phyloP scores from a whole-genome alignment of 768 basidiomycete species.

The Lactarius akahatsu region DNA sequence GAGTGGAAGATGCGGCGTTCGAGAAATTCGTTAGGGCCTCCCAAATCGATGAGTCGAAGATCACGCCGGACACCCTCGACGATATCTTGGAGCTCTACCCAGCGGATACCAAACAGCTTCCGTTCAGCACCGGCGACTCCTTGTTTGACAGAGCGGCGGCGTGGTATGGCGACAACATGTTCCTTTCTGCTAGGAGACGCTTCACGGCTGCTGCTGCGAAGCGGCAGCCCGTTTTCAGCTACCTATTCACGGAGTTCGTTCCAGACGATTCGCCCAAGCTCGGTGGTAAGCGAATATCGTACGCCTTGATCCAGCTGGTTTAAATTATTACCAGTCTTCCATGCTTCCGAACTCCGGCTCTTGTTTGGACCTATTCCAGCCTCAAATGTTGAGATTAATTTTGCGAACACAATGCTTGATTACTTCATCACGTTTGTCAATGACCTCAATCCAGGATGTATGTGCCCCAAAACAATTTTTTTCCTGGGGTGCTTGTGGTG shows the following conservation, averaged over 20 bases:
- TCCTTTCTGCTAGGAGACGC: constrained; percentile 48
- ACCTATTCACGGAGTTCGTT: constrained; percentile 57
- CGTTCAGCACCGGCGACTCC: constrained; percentile 59
- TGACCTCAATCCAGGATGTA: constrained; percentile 56
- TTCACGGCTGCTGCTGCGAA: constrained; percentile 51
- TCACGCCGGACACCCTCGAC: constrained; percentile 44
- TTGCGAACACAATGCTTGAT: constrained; percentile 49
- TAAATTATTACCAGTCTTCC: constrained; percentile 39
- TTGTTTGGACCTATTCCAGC: constrained; percentile 50
- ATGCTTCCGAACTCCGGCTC: constrained; percentile 49
- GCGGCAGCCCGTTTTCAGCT: constrained; percentile 50
- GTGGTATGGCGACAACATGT: constrained; percentile 63
- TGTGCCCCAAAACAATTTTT: constrained; percentile 25
- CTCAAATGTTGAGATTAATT: constrained; percentile 41
- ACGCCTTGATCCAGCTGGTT: neutral
- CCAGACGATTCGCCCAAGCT: constrained; percentile 49
- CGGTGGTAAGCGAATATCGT: constrained; percentile 43
- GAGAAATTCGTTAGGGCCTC: constrained; percentile 47
- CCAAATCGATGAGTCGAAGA: constrained; percentile 52
- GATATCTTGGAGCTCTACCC: constrained; percentile 45
- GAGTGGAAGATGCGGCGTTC: constrained; percentile 46
- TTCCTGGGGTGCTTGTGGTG: neutral
- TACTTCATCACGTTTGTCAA: constrained; percentile 58
- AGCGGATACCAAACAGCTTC: constrained; percentile 46
- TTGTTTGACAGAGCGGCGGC: constrained; percentile 55